Conservation (phyloP, 768 basidiomycete species). For the Agaricus bisporus region DNA sequence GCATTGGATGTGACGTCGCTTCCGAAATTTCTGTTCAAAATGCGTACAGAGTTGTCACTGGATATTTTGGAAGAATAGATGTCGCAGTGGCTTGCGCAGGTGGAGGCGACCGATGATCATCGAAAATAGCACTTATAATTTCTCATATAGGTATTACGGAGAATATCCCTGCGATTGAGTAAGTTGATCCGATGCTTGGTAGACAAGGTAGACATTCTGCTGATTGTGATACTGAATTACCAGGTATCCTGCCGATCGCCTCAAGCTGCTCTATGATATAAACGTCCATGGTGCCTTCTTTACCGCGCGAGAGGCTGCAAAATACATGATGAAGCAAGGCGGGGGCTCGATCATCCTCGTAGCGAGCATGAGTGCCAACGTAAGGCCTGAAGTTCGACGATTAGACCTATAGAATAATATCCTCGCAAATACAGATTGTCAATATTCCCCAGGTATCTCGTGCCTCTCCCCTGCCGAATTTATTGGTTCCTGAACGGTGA, state of each 20-base stretch:
- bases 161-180: conserved; percentile 86
- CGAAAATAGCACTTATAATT: not conserved
- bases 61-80: conserved; percentile 67
- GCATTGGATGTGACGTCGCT: conserved; percentile 83
- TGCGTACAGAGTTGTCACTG: conserved; percentile 60
- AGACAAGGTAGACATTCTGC: not conserved
- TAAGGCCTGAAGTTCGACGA: conserved; percentile 25
- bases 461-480: not conserved
- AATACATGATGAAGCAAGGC: conserved; percentile 79
- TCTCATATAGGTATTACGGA: conserved; percentile 65
- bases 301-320: conserved; percentile 94
- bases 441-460: conserved; percentile 75
- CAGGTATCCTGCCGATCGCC: conserved; percentile 82
- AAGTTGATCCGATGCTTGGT: conserved; percentile 18
- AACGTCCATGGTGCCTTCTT: conserved; percentile 94
- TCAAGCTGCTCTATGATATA: conserved; percentile 81
- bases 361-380: conserved; percentile 87
- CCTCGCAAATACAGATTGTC: conserved; percentile 52
- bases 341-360: conserved; percentile 82
- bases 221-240: not conserved
- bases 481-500: not conserved
- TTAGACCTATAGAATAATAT: not conserved
- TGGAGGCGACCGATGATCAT: conserved; percentile 19
- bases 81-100: conserved; percentile 88
- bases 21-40: conserved; percentile 73